These are phyloP conservation scores for Xylaria intraflava DNA, from an alignment of 495 filamentous ascomycete genomes.

Conservation along the genomic window DNA sequence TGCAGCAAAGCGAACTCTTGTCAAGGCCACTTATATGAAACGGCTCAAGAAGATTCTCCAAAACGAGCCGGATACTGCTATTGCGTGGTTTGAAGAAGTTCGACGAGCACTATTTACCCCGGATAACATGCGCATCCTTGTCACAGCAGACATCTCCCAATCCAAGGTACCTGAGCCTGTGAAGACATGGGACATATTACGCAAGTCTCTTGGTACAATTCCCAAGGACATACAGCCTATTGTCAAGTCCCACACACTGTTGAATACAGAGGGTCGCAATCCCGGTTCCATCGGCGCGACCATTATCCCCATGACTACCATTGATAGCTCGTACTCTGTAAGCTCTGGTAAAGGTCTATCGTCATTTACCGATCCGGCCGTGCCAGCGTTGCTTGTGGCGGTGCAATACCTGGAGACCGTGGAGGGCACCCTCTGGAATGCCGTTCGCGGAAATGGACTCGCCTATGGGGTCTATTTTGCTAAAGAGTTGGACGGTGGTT, in stretches of 20 bases:
- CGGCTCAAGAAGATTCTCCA: constrained; percentile 71
- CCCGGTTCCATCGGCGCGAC: constrained; percentile 66
- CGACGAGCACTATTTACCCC: constrained; percentile 66
- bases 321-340: constrained; percentile 86
- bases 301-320: constrained; percentile 82
- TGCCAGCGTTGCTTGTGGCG: constrained; percentile 82
- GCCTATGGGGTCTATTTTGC: constrained; percentile 80
- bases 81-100: constrained; percentile 70
- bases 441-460: constrained; percentile 83
- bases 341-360: constrained; percentile 66
- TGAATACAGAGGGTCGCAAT: constrained; percentile 63
- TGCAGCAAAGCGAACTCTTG: constrained; percentile 73
- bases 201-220: constrained; percentile 33
- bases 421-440: constrained; percentile 90
- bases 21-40: constrained; percentile 83
- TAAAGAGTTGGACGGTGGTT: constrained; percentile 68
- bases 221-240: constrained; percentile 38
- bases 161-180: constrained; percentile 71
- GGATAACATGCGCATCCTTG: constrained; percentile 75
- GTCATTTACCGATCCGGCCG: constrained; percentile 64
- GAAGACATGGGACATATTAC: constrained; percentile 70
- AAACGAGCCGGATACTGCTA: constrained; percentile 60
- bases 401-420: constrained; percentile 85
- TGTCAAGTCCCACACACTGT: constrained; percentile 44
- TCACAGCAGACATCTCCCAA: constrained; percentile 74